phyloP scores from a whole-genome alignment of 768 basidiomycete genomes.

The Mycena sanguinolenta region DNA sequence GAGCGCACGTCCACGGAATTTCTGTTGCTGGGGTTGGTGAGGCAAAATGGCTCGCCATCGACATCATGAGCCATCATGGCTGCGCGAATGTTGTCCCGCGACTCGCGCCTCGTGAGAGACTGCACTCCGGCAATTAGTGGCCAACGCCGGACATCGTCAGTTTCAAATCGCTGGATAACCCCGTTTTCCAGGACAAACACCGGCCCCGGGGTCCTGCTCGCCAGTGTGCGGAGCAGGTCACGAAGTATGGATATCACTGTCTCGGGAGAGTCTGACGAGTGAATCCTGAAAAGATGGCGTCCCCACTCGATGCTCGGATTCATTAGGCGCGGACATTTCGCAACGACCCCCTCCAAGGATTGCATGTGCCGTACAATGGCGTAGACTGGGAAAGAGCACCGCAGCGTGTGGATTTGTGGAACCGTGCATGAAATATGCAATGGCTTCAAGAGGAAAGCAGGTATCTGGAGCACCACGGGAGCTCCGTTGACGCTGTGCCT shows the following conservation, averaged over 20 bases:
- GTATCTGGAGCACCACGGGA: neutral
- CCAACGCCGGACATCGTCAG: neutral
- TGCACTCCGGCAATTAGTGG: neutral
- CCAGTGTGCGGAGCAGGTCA: neutral
- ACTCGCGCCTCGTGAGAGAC: neutral
- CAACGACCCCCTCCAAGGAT: neutral
- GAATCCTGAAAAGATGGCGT: too few relatives aligned
- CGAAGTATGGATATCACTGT: neutral
- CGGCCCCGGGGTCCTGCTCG: neutral
- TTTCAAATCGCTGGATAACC: neutral
- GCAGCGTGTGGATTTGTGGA: neutral
- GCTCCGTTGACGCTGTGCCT: neutral
- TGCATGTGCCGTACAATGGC: neutral
- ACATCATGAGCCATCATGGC: neutral
- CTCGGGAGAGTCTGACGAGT: too few relatives aligned
- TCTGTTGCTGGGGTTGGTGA: too few relatives aligned
- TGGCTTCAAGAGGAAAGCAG: neutral
- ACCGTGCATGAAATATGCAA: neutral
- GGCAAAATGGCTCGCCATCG: neutral
- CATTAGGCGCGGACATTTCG: too few relatives aligned
- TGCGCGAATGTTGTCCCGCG: neutral
- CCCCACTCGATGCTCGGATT: too few relatives aligned
- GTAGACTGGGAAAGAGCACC: neutral
- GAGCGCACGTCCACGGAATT: neutral
- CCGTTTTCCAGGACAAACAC: neutral